Evolutionary conservation across 129 eudicot genomes (phyloP), one percentile per base, ranked within the genome.

Genomic region (Logfia minima): DNA sequence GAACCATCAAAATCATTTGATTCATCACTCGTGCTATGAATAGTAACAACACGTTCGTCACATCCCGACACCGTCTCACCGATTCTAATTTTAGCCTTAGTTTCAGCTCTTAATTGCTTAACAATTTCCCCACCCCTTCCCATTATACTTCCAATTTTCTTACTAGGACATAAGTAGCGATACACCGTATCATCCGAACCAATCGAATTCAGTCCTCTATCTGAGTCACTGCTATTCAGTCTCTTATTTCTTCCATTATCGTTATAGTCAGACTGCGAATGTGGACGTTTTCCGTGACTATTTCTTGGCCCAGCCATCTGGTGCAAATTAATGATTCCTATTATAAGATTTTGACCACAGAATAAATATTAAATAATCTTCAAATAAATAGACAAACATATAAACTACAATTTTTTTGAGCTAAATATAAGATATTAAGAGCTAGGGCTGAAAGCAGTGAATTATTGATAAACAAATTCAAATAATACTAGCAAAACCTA

Each of bases 41-140:
- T 89, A 64, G 92, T 89, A 56, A 95, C 90, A 69, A 95, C 97
- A 60, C 99, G 92, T 21, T 95, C 97, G 1, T 88, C 97, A 43
- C 92, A 84, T 23, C 94, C 99, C 0, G 85, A 76, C 32, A 95
- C 97, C 2, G 99, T 87, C 76, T 95, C 99, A 31, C 97, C 94
- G 62, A 95, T 95, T 79, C 99, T 89, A 23, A 95, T 91, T 59
- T 95, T 95, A 6, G 99, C 82, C 75, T 88, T 91, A 32, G 88
- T 95, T 10, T 91, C 99, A 32, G 75, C 70, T 77, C 99, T 87
- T 68, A 95, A 61, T 79, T 95, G 96, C 86, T 95, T 95, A 77
- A 91, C 89, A 82, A 95, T 95, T 63, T 91, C 99, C 60, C 99
- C 99, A 43, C 99, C 99, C 83, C 92, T 87, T 71, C 99, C 99